phyloP scores from a whole-genome alignment of 106 monocot genomes.

The Acorus gramineus region DNA sequence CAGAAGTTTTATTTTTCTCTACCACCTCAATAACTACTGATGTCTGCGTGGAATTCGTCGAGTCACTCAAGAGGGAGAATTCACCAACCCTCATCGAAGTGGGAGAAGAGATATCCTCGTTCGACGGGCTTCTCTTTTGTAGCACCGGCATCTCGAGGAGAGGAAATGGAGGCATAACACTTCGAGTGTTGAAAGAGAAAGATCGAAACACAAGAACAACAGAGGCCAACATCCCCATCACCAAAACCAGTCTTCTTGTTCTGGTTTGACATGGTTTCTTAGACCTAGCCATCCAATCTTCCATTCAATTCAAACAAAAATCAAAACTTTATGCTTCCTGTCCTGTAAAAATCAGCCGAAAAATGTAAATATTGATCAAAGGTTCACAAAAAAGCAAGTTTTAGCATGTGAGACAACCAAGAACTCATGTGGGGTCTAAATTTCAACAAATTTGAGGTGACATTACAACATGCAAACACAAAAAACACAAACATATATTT shows the following conservation, averaged over 20 bases:
- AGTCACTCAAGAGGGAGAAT: slow-evolving; percentile 23
- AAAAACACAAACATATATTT: no score
- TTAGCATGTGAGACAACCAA: no score
- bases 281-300: background rate
- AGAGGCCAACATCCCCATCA: slow-evolving; percentile 26
- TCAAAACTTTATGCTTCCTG: no score
- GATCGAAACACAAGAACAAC: slow-evolving; percentile 23
- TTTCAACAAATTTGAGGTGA: no score
- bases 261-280: slow-evolving; percentile 10
- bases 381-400: no score
- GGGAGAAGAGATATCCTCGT: slow-evolving; percentile 1
- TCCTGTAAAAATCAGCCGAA: no score
- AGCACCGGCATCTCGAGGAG: background rate
- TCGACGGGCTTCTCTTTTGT: background rate
- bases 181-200: slow-evolving; percentile 24
- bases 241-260: slow-evolving; percentile 19
- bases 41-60: slow-evolving; percentile 4
- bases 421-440: no score
- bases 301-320: slow-evolving; percentile 1
- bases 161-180: slow-evolving; percentile 11
- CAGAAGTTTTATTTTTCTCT: background rate
- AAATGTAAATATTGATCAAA: no score
- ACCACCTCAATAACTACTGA: background rate
- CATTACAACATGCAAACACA: no score
- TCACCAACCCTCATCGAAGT: slow-evolving; percentile 12